Base-by-base conservation (phyloP, 2,329 filamentous ascomycete genomes). In the Pseudomassariella vexata region DNA sequence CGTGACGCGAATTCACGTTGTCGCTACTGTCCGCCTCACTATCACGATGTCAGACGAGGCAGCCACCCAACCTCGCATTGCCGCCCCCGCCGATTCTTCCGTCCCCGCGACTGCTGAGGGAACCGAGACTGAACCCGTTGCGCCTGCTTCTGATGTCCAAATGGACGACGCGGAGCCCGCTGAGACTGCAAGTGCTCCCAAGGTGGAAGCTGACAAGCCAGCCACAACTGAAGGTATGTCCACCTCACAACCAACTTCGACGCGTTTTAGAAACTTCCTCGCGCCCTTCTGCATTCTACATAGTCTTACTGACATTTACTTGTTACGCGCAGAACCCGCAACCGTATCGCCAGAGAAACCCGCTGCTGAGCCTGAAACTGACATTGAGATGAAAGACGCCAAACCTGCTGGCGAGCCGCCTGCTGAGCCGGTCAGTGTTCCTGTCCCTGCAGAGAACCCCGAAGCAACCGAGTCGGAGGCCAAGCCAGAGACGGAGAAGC, bases 31-130 rank as follows among this genome's bases (percentile, higher is more conserved):
- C n/a, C n/a, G n/a, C n/a, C n/a, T n/a, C n/a, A n/a, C n/a, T n/a
- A n/a, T n/a, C 39, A 50, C 22, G 24, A 48, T 55, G 52, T 52
- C 51, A 37, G 50, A 50, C 41, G 50, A 53, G 32, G 40, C 46
- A 31, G 29, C n/a, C n/a, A n/a, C n/a, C n/a, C n/a, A n/a, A n/a
- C n/a, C n/a, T n/a, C n/a, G n/a, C n/a, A n/a, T n/a, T n/a, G n/a
- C 24, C 24, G 32, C 32, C 16, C 32, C 46, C 36, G 43, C 47
- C 36, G 41, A 51, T 40, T 23, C 34, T 18, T 26, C 34, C 22
- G 29, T 23, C 20, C 23, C 30, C 19, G 33, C 29, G 24, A 23
- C 30, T 24, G 17, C 32, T n/a, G 32, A 32, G 15, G 12, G 23
- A n/a, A 21, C 16, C 29, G 38, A 28, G 35, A 28, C 35, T 24